A percentile compares a stretch with the other conserved stretches of the same genome.
Evolutionary conservation across 192 early-diverging fungal genomes (phyloP).

Genomic region (Rhizophagus clarus): DNA sequence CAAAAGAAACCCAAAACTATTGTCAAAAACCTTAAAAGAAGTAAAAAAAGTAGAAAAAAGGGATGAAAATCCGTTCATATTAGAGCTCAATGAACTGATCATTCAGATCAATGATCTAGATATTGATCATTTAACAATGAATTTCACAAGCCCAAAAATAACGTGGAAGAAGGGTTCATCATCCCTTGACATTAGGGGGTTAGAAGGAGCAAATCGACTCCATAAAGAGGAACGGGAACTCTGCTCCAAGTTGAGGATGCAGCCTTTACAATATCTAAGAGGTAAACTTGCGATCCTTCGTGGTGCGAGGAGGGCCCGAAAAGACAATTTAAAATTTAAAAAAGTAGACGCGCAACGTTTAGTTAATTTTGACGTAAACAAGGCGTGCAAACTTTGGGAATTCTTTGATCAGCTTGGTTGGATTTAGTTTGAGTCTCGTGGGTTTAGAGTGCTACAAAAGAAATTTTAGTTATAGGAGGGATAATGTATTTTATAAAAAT

Average conservation of each 20-base stretch:
- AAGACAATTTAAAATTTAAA: conserved; percentile 54
- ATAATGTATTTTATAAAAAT: too few species aligned
- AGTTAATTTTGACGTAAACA: conserved; percentile 93
- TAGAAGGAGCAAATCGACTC: background rate
- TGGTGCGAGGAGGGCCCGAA: background rate
- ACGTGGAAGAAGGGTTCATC: background rate
- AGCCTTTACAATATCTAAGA: background rate
- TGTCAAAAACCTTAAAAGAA: background rate
- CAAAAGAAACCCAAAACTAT: background rate
- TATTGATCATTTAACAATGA: background rate
- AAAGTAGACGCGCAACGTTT: conserved; percentile 91
- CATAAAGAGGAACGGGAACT: background rate
- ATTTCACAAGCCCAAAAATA: background rate
- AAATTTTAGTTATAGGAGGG: too few species aligned
- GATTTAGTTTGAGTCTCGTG: conserved; percentile 45
- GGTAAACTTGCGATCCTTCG: background rate
- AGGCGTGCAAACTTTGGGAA: conserved; percentile 85
- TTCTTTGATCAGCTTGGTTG: conserved; percentile 87
- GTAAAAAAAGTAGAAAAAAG: background rate
- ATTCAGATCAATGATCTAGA: background rate
- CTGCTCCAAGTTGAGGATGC: background rate
- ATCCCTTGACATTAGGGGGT: background rate
- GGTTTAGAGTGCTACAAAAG: background rate
- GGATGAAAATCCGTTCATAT: background rate
- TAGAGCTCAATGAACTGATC: background rate